Evolutionary conservation across 2,329 filamentous ascomycete genomes (phyloP), one percentile per base, ranked within the genome.

Genomic region (Sphaceloma murrayae): DNA sequence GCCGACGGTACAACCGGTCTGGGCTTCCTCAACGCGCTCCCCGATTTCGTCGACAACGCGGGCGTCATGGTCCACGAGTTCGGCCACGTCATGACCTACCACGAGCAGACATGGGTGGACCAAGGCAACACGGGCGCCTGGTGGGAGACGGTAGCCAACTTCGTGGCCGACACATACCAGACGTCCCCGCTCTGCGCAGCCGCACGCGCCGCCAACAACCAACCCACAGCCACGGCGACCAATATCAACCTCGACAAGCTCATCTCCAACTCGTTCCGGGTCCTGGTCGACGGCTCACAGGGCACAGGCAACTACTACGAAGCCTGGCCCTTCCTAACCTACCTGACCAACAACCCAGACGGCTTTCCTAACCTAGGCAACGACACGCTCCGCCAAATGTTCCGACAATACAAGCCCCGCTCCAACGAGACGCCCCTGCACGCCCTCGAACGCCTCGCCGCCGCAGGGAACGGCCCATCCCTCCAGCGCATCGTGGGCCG

Each of bases 111-210:
- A 13, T 57, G 54, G 55, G 51, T 72, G 2, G 55, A 68, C 42
- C 69, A 72, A 48, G 54, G 50, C 1, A 58, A 60, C 3, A 73
- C 68, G 1, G 68, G 68, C 0, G 67, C 68, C 3, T 73, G 69
- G 69, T 72, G 68, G 68, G 70, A 73, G 56, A 66, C 68, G 1
- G 56, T 72, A 0, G 69, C 69, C 33, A 69, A 73, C 49, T 73
- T 65, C 57, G 60, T 72, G 3, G 67, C 68, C 3, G 70, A 73
- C 47, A 67, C 65, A 0, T 72, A 68, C 55, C 60, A 65, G 45
- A 71, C 68, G 1, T 68, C 66, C 0, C 55, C 64, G 0, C 55
- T 66, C 3, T 73, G 70, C 49, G 63, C 62, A 2, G 52, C 51
- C 0, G 62, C 67, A 1, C 58, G 69, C 14, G 32, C 54, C 2